These are phyloP conservation scores for Chalciporus sp. DNA, from an alignment of 1,284 basidiomycete genomes.

Conservation along the genomic window DNA sequence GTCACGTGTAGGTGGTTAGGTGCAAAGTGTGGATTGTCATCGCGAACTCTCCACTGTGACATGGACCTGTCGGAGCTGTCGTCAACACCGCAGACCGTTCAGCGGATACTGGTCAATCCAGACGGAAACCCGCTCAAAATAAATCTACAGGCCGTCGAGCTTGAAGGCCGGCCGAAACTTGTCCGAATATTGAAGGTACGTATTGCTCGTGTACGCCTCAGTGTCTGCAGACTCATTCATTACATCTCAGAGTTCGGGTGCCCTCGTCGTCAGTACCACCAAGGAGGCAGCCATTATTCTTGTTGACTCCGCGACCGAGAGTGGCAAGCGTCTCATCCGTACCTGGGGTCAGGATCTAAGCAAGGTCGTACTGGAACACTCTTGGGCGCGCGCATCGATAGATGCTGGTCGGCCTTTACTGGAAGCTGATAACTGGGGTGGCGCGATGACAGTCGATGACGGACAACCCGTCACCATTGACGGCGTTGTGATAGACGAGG, in stretches of 20 bases:
- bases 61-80: slow-evolving; percentile 27
- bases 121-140: slow-evolving; percentile 34
- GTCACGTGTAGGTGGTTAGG: slow-evolving; percentile 19
- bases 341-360: slow-evolving; percentile 53
- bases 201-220: slow-evolving; percentile 2
- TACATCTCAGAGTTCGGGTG: slow-evolving; percentile 51
- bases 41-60: background rate
- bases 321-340: slow-evolving; percentile 54
- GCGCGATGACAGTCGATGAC: slow-evolving; percentile 47
- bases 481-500: slow-evolving; percentile 32
- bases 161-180: slow-evolving; percentile 51
- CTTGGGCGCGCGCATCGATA: slow-evolving; percentile 48
- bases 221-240: background rate
- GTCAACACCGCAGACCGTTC: slow-evolving; percentile 16
- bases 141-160: slow-evolving; percentile 56
- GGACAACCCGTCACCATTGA: slow-evolving; percentile 42
- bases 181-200: slow-evolving; percentile 52
- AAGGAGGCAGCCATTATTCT: slow-evolving; percentile 56
- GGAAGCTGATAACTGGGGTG: slow-evolving; percentile 58
- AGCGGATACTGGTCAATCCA: slow-evolving; percentile 29
- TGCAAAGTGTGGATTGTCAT: background rate
- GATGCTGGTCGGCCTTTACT: slow-evolving; percentile 44
- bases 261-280: slow-evolving; percentile 47
- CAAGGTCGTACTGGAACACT: slow-evolving; percentile 50
- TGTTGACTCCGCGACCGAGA: slow-evolving; percentile 52